Percentiles rank a stretch among this genome's conserved stretches.
Evolutionary conservation across 495 filamentous ascomycete species (phyloP).

Genomic region (Lichina pygmaea): DNA sequence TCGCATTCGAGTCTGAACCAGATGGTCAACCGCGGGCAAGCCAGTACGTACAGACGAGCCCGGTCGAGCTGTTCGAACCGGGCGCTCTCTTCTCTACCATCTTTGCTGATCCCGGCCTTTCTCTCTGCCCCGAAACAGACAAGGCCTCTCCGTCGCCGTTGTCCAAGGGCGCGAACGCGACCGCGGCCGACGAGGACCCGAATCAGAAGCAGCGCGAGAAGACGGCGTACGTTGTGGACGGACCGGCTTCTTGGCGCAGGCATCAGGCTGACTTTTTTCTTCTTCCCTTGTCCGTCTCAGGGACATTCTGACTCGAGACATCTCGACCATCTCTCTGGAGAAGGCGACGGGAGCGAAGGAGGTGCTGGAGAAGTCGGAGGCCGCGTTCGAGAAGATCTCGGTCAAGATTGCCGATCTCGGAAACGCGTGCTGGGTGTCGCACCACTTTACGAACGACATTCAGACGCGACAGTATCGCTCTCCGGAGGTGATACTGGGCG

Average conservation of each 20-base stretch:
- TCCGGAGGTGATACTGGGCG: conserved; percentile 85
- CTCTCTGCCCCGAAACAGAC: conserved; percentile 10
- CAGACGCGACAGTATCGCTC: conserved; percentile 95
- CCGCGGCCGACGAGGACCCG: conserved; percentile 26
- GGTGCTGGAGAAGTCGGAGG: conserved; percentile 8
- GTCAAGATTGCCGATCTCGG: conserved; percentile 98
- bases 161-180: neutral
- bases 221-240: conserved; percentile 45
- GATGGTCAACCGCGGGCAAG: conserved; percentile 42
- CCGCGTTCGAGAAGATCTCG: conserved; percentile 49
- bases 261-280: neutral
- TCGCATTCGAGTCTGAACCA: conserved; percentile 64
- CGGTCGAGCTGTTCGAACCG: conserved; percentile 5
- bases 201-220: conserved; percentile 71
- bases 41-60: conserved; percentile 20
- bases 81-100: neutral
- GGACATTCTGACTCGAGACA: conserved; percentile 70
- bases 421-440: conserved; percentile 94
- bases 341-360: conserved; percentile 31
- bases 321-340: conserved; percentile 84
- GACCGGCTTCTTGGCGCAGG: neutral
- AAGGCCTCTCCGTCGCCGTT: conserved; percentile 8
- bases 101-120: neutral
- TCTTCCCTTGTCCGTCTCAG: conserved; percentile 15
- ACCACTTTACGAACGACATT: conserved; percentile 99